Evolutionary conservation across 192 early-diverging fungal genomes (phyloP).

Genomic region (Dissophora ornata): DNA sequence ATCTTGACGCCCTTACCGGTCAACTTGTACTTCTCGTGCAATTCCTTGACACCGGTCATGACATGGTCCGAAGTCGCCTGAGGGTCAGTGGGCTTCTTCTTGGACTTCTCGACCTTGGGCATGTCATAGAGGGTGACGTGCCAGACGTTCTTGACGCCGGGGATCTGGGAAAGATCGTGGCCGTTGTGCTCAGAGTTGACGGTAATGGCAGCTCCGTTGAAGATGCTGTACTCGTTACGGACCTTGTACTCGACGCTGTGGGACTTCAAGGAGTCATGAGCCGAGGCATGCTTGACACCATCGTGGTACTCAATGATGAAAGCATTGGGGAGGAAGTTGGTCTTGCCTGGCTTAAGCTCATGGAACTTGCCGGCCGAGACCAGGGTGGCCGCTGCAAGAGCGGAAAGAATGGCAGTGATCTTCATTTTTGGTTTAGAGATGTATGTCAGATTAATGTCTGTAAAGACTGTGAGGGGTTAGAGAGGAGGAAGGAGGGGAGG

Average conservation of each 20-base stretch:
- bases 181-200: constrained; percentile 49
- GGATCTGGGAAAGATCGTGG: constrained; percentile 26
- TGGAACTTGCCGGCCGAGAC: constrained; percentile 53
- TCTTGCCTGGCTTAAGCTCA: background rate
- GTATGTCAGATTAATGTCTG: constrained; percentile 8
- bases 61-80: constrained; percentile 45
- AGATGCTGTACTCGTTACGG: constrained; percentile 59
- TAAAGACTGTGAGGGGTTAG: constrained; percentile 33
- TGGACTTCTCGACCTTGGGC: constrained; percentile 33
- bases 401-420: constrained; percentile 41
- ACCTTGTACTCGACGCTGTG: constrained; percentile 38
- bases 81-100: constrained; percentile 21
- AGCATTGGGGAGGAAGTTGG: constrained; percentile 17
- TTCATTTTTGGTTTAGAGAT: constrained; percentile 45
- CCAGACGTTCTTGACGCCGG: constrained; percentile 58
- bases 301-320: constrained; percentile 47
- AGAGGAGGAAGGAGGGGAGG: background rate
- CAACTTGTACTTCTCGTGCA: constrained; percentile 51
- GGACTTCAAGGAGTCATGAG: constrained; percentile 31
- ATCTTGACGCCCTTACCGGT: constrained; percentile 61
- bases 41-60: constrained; percentile 57
- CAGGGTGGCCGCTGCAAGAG: constrained; percentile 42
- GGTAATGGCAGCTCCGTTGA: constrained; percentile 60
- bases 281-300: constrained; percentile 8
- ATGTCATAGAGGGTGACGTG: constrained; percentile 50